These are phyloP conservation scores for Oryza punctata DNA, from an alignment of 176 grass and related monocot genomes.

Conservation along the genomic window DNA sequence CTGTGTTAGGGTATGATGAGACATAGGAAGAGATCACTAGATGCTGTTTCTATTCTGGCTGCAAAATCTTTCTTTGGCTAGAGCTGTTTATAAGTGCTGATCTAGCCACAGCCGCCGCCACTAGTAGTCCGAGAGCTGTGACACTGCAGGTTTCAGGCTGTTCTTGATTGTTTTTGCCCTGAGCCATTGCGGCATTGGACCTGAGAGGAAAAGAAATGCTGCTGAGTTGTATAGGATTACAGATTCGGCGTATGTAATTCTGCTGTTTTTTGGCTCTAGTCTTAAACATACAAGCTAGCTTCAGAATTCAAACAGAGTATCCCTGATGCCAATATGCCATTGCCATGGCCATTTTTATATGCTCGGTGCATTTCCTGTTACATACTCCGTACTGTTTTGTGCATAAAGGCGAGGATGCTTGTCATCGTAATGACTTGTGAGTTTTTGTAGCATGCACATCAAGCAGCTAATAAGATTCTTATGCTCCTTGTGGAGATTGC, in stretches of 20 bases:
- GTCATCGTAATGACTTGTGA: background rate
- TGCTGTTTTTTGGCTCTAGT: background rate
- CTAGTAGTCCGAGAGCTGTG: background rate
- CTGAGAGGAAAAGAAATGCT: background rate
- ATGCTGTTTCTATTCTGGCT: slow-evolving; percentile 17
- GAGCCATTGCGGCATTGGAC: slow-evolving; percentile 22
- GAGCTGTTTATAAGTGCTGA: slow-evolving; percentile 32
- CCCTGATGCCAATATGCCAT: background rate
- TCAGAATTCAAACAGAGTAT: background rate
- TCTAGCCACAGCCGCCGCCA: slow-evolving; percentile 1
- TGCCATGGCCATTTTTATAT: background rate
- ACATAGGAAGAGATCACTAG: slow-evolving; percentile 8
- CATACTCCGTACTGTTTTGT: background rate
- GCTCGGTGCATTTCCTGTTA: background rate
- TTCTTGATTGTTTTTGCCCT: slow-evolving; percentile 27
- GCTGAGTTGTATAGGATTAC: slow-evolving; percentile 24
- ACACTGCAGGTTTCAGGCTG: slow-evolving; percentile 1
- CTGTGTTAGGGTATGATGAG: background rate
- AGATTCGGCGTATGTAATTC: background rate
- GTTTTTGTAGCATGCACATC: background rate
- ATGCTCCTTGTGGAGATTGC: background rate
- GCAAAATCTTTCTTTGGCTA: slow-evolving; percentile 49
- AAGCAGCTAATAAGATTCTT: background rate
- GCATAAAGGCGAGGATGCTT: background rate
- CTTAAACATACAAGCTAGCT: background rate